Conservation (phyloP, 2,329 filamentous ascomycete species). For the Fusarium clavum region DNA sequence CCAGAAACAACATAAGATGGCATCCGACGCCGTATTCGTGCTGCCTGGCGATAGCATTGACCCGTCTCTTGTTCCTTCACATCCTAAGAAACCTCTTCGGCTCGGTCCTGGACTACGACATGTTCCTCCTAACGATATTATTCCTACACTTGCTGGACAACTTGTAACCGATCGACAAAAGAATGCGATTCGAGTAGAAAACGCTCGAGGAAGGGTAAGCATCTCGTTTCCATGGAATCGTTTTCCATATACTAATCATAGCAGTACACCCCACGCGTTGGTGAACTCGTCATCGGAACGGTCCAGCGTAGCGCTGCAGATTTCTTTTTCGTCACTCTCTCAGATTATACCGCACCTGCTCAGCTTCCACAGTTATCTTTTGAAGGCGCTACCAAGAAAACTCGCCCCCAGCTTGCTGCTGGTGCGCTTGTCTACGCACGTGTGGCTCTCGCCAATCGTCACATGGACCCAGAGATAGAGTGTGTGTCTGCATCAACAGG, state of each 20-base stretch:
- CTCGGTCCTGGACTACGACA: constrained; percentile 87
- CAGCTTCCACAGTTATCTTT: constrained; percentile 90
- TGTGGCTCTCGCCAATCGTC: constrained; percentile 79
- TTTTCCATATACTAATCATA: background rate
- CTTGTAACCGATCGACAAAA: constrained; percentile 77
- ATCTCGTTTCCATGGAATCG: background rate
- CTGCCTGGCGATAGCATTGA: constrained; percentile 86
- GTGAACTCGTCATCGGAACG: constrained; percentile 90
- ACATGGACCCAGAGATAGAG: constrained; percentile 90
- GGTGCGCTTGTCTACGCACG: constrained; percentile 91
- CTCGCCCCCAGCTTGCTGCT: constrained; percentile 78
- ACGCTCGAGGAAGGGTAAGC: constrained; percentile 74
- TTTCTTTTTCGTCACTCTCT: constrained; percentile 82
- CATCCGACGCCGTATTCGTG: constrained; percentile 71
- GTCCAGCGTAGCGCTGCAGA: constrained; percentile 81
- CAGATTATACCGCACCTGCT: constrained; percentile 72
- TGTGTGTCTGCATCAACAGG: constrained; percentile 89
- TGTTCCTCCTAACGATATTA: constrained; percentile 79
- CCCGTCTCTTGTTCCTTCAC: constrained; percentile 72
- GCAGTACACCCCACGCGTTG: constrained; percentile 81
- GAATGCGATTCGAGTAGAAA: constrained; percentile 83
- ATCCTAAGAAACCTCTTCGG: constrained; percentile 77
- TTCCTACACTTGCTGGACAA: constrained; percentile 74
- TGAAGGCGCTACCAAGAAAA: constrained; percentile 92
- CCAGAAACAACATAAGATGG: constrained; percentile 57